A percentile compares a stretch with the other conserved stretches of the same genome.
phyloP scores from a whole-genome alignment of 257 asterid species.

The Nicotiana undulata region DNA sequence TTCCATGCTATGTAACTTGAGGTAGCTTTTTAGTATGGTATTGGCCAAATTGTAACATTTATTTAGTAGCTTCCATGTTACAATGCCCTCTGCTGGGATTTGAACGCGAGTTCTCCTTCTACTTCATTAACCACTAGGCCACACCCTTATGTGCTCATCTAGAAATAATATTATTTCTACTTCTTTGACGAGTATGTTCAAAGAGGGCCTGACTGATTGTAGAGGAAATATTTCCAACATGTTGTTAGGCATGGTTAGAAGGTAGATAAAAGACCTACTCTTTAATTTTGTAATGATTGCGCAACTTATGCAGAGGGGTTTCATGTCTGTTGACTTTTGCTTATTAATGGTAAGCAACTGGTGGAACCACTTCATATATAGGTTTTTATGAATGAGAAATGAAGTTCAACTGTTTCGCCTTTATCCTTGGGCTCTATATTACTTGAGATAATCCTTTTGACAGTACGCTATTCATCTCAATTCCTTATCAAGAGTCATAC shows the following conservation, averaged over 20 bases:
- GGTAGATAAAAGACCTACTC: background rate
- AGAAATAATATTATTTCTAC: background rate
- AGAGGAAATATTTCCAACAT: background rate
- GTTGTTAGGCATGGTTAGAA: background rate
- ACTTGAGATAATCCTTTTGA: background rate
- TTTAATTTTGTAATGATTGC: background rate
- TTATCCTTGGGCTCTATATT: background rate
- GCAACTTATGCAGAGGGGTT: background rate
- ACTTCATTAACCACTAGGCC: no score
- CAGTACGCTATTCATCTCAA: background rate
- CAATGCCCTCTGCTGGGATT: background rate
- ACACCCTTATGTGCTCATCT: background rate
- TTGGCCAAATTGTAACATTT: background rate
- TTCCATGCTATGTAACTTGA: background rate
- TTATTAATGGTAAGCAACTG: background rate
- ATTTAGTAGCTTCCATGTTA: conserved; percentile 3
- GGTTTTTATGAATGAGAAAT: background rate
- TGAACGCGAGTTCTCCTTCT: no score
- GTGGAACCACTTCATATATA: background rate
- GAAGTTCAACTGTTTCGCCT: background rate
- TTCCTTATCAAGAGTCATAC: background rate
- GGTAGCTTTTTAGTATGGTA: background rate
- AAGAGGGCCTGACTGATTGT: background rate
- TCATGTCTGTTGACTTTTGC: background rate
- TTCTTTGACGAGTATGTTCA: background rate